phyloP scores from a whole-genome alignment of 352 stramenopile genomes.

The Saprolegnia diclina region DNA sequence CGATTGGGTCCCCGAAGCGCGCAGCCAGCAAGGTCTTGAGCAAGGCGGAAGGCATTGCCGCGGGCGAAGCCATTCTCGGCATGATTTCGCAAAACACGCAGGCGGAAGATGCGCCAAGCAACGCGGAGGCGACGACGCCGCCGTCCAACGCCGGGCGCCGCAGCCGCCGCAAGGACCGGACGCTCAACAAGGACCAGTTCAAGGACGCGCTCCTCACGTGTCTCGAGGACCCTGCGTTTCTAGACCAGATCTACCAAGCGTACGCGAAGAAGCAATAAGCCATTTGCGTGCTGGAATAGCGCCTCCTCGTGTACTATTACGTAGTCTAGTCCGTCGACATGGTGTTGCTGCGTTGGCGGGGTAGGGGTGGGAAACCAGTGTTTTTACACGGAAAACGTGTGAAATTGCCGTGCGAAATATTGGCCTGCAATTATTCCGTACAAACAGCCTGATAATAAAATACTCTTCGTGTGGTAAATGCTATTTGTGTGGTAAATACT shows the following conservation, averaged over 20 bases:
- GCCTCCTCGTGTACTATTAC: too few species aligned
- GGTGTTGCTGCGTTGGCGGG: too few species aligned
- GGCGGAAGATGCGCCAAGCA: not conserved
- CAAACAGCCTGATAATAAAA: too few species aligned
- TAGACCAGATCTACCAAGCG: slow-evolving; percentile 84
- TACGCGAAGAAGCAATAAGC: slow-evolving; percentile 54
- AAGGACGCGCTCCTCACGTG: slow-evolving; percentile 78
- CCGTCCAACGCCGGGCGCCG: slow-evolving; percentile 33
- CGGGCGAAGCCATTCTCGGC: slow-evolving; percentile 72
- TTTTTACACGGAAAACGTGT: too few species aligned
- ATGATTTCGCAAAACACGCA: slow-evolving; percentile 54
- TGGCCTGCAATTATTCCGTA: too few species aligned
- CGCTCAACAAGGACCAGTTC: slow-evolving; percentile 77
- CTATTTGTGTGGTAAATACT: too few species aligned
- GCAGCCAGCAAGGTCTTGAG: slow-evolving; percentile 56
- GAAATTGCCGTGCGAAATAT: too few species aligned
- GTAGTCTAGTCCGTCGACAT: too few species aligned
- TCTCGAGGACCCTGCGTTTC: slow-evolving; percentile 77
- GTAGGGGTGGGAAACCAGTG: too few species aligned
- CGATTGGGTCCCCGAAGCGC: slow-evolving; percentile 16
- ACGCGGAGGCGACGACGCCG: not conserved
- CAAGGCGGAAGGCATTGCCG: slow-evolving; percentile 70
- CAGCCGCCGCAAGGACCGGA: slow-evolving; percentile 29
- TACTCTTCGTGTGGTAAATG: too few species aligned
- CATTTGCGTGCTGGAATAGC: not conserved